A percentile compares a stretch with the other conserved stretches of the same genome.
Evolutionary conservation across 352 stramenopile species (phyloP).

Genomic region (Globisporangium viniferum): DNA sequence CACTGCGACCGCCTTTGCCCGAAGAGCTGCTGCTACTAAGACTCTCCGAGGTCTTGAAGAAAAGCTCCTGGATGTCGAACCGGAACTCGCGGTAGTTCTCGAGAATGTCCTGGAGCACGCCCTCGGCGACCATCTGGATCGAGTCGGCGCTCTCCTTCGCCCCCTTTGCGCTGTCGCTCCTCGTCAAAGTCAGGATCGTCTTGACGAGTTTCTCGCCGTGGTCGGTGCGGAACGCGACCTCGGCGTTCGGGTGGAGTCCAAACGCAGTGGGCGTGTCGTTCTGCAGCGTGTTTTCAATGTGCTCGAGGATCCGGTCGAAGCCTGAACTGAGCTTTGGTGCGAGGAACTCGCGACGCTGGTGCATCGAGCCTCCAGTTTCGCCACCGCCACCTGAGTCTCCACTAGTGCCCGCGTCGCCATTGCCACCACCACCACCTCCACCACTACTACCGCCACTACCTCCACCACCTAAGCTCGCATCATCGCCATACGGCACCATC

Average conservation of each 20-base stretch:
- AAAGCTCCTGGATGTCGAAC: slow-evolving; percentile 79
- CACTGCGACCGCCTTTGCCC: slow-evolving; percentile 30
- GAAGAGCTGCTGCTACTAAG: slow-evolving; percentile 2
- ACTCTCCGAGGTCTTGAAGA: slow-evolving; percentile 53
- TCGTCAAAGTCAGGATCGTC: slow-evolving; percentile 73
- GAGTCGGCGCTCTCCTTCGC: slow-evolving; percentile 50
- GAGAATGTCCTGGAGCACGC: slow-evolving; percentile 87
- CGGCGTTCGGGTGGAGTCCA: slow-evolving; percentile 91
- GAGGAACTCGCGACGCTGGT: slow-evolving; percentile 57
- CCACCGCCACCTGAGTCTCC: slow-evolving; percentile 18
- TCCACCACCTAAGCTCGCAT: slow-evolving; percentile 18
- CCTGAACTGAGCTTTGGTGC: slow-evolving; percentile 66
- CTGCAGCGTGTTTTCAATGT: slow-evolving; percentile 80
- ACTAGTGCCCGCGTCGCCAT: slow-evolving; percentile 16
- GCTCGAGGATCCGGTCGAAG: slow-evolving; percentile 85
- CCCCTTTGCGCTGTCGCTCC: slow-evolving; percentile 18
- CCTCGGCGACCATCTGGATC: slow-evolving; percentile 80
- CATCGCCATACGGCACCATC: slow-evolving; percentile 85
- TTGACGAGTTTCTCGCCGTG: slow-evolving; percentile 73
- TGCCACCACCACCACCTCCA: slow-evolving; percentile 22
- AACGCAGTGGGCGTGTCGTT: slow-evolving; percentile 87
- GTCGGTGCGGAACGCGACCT: slow-evolving; percentile 90
- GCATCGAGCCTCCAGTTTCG: slow-evolving; percentile 11
- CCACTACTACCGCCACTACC: slow-evolving; percentile 8
- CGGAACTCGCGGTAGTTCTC: slow-evolving; percentile 87